Evolutionary conservation across 306 rosid genomes (phyloP).

Genomic region (Gastrolobium bilobum): DNA sequence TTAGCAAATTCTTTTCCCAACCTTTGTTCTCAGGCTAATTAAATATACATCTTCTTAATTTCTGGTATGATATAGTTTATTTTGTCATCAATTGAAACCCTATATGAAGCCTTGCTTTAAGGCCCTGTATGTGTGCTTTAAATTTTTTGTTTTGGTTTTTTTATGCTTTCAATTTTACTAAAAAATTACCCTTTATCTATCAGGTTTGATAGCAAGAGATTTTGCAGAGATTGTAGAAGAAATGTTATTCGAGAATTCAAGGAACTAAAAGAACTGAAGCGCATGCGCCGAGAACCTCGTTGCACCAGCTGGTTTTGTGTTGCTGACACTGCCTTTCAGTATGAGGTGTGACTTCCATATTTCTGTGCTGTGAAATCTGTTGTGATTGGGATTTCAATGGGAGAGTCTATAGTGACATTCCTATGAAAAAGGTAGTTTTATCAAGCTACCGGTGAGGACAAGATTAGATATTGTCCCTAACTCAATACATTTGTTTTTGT

Average conservation of each 20-base stretch:
- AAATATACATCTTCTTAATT: constrained; percentile 9
- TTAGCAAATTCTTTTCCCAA: neutral
- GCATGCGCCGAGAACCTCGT: constrained; percentile 92
- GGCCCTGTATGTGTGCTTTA: neutral
- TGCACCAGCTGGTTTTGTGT: constrained; percentile 99
- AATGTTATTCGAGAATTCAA: constrained; percentile 98
- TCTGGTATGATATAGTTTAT: constrained; percentile 3
- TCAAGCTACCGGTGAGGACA: constrained; percentile 30
- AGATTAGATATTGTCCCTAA: constrained; percentile 33
- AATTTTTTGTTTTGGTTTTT: neutral
- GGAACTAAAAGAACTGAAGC: constrained; percentile 96
- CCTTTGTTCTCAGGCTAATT: constrained; percentile 27
- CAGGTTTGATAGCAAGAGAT: constrained; percentile 99
- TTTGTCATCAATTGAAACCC: constrained; percentile 19
- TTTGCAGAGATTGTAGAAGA: constrained; percentile 99
- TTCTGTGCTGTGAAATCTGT: constrained; percentile 43
- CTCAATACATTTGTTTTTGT: constrained; percentile 35
- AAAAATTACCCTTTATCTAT: constrained; percentile 44
- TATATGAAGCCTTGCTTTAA: neutral
- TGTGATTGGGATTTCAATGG: constrained; percentile 46
- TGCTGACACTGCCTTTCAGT: constrained; percentile 93
- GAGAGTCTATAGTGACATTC: constrained; percentile 25
- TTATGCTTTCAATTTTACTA: constrained; percentile 41
- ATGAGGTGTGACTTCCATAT: constrained; percentile 78
- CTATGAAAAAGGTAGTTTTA: constrained; percentile 24